These are phyloP conservation scores for Microbotryomycetes sp. DNA, from an alignment of 1,284 basidiomycete species.

Conservation along the genomic window DNA sequence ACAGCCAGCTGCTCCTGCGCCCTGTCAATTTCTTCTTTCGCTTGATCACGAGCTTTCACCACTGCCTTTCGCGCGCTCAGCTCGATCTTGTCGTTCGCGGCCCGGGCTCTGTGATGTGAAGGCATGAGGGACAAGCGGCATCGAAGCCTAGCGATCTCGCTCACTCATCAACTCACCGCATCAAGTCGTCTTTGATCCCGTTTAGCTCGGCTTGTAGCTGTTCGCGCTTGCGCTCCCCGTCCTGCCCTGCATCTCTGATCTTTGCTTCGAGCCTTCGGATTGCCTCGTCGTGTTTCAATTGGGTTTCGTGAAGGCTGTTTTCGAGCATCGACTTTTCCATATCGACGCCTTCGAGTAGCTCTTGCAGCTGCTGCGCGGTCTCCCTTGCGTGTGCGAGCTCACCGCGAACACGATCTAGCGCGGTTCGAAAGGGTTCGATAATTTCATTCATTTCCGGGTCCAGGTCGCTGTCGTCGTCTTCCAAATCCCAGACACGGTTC, in stretches of 20 bases:
- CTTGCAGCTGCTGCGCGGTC: not conserved
- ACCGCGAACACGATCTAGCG: not conserved
- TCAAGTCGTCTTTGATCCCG: not conserved
- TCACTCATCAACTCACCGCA: constrained; percentile 2
- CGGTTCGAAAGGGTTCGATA: no score
- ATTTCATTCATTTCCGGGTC: no score
- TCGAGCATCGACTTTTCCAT: not conserved
- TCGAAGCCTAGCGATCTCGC: no score
- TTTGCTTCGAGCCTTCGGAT: not conserved
- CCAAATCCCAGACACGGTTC: not conserved
- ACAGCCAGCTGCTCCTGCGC: not conserved
- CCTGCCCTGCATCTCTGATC: not conserved
- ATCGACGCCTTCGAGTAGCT: not conserved
- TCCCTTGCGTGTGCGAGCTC: not conserved
- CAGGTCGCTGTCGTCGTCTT: no score
- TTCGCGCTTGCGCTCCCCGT: not conserved
- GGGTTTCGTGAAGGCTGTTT: not conserved
- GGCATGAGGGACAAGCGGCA: not conserved
- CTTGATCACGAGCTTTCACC: not conserved
- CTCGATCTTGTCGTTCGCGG: not conserved
- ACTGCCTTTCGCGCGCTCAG: not conserved
- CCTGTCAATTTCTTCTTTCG: not conserved
- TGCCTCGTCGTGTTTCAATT: not conserved
- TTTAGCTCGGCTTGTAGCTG: not conserved
- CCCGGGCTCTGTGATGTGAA: not conserved